These are phyloP conservation scores for Pleurotus citrinopileatus DNA, from an alignment of 768 basidiomycete genomes.

Conservation along the genomic window DNA sequence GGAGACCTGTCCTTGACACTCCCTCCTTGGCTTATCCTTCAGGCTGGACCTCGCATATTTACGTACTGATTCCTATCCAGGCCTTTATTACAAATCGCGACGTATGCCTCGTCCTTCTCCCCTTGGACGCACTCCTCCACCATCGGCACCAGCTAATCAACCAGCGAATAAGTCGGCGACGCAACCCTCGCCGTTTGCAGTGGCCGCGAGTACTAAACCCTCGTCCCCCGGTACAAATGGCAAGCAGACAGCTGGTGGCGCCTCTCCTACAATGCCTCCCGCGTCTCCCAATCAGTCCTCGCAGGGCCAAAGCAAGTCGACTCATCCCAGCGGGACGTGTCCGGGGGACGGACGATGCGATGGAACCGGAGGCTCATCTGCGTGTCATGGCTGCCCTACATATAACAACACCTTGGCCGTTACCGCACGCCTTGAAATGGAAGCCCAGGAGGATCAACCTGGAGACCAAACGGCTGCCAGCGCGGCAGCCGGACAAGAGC, in stretches of 20 bases:
- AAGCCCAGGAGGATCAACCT: conserved; percentile 14
- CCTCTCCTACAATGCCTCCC: background rate
- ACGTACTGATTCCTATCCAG: conserved; percentile 33
- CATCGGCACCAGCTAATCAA: conserved; percentile 24
- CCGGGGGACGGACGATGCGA: conserved; percentile 98
- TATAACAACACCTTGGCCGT: conserved; percentile 80
- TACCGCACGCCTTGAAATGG: conserved; percentile 37
- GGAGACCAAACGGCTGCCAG: background rate
- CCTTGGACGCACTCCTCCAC: conserved; percentile 42
- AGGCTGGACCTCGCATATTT: conserved; percentile 10
- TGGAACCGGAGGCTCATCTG: conserved; percentile 91
- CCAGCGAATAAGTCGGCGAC: conserved; percentile 5
- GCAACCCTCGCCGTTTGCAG: conserved; percentile 21
- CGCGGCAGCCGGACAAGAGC: background rate
- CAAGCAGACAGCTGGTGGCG: conserved; percentile 6
- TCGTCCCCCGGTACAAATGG: background rate
- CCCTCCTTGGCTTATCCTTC: conserved; percentile 10
- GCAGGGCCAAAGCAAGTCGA: conserved; percentile 13
- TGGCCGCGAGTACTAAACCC: conserved; percentile 6
- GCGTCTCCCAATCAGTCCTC: background rate
- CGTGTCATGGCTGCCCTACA: conserved; percentile 95
- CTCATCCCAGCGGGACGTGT: conserved; percentile 66
- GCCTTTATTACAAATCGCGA: conserved; percentile 83
- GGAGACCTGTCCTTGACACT: conserved; percentile 4
- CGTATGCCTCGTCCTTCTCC: conserved; percentile 70